Evolutionary conservation across 345 rosid species (phyloP).

Genomic region (Microthlaspi erraticum): DNA sequence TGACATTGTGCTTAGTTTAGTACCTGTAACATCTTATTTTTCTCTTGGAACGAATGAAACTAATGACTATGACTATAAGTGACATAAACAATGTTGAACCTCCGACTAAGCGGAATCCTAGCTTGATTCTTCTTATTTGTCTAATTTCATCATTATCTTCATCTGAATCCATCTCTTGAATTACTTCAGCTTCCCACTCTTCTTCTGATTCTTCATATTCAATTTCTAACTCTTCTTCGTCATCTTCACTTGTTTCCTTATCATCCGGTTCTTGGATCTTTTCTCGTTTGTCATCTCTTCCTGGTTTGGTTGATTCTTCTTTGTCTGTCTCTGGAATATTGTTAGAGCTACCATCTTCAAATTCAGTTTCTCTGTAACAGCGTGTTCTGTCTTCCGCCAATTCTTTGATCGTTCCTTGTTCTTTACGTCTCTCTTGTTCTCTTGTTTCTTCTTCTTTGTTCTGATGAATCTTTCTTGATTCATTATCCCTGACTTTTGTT

Average conservation of each 20-base stretch:
- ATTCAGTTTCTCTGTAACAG: neutral
- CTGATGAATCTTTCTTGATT: neutral
- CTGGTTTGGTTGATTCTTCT: slow-evolving; percentile 5
- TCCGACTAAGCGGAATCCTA: slow-evolving; percentile 46
- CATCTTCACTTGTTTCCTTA: slow-evolving; percentile 31
- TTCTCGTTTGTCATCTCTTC: slow-evolving; percentile 21
- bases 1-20: slow-evolving; percentile 14
- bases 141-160: slow-evolving; percentile 32
- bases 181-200: slow-evolving; percentile 43
- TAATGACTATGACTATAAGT: slow-evolving; percentile 59
- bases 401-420: slow-evolving; percentile 19
- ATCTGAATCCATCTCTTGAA: slow-evolving; percentile 31
- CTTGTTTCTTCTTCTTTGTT: slow-evolving; percentile 22
- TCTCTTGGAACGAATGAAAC: slow-evolving; percentile 54
- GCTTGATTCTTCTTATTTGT: slow-evolving; percentile 29
- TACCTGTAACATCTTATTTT: slow-evolving; percentile 42
- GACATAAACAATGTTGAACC: slow-evolving; percentile 67
- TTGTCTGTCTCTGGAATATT: slow-evolving; percentile 28
- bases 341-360: slow-evolving; percentile 17
- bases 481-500: neutral
- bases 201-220: slow-evolving; percentile 43
- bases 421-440: slow-evolving; percentile 6
- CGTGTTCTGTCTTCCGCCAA: slow-evolving; percentile 1
- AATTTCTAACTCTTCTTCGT: slow-evolving; percentile 33
- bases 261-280: slow-evolving; percentile 24